Evolutionary conservation across 2,329 filamentous ascomycete species (phyloP).

Genomic region (Monilinia aucupariae): DNA sequence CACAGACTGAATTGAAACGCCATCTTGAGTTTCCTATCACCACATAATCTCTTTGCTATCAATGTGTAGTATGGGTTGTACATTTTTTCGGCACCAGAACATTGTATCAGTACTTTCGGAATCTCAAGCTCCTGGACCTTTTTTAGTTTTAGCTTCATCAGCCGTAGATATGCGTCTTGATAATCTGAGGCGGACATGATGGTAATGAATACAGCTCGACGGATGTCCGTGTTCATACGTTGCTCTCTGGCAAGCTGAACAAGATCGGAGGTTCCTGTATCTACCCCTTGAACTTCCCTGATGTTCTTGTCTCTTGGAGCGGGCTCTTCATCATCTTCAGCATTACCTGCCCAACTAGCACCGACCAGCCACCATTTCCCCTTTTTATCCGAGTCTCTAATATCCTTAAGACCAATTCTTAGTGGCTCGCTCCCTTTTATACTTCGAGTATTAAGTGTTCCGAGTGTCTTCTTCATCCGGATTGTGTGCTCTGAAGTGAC

Average conservation of each 20-base stretch:
- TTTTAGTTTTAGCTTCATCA: constrained; percentile 79
- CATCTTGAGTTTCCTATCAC: constrained; percentile 69
- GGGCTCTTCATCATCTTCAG: constrained; percentile 31
- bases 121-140: constrained; percentile 82
- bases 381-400: constrained; percentile 74
- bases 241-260: constrained; percentile 35
- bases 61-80: constrained; percentile 95
- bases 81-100: constrained; percentile 70
- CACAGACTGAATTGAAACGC: constrained; percentile 84
- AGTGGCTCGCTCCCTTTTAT: constrained; percentile 75
- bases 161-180: constrained; percentile 73
- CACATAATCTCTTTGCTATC: constrained; percentile 72
- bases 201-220: constrained; percentile 77
- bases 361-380: constrained; percentile 99
- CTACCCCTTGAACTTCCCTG: constrained; percentile 32
- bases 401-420: constrained; percentile 73
- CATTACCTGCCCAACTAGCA: constrained; percentile 69
- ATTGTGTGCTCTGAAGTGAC: constrained; percentile 76
- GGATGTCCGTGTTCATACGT: constrained; percentile 37
- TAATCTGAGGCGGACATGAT: constrained; percentile 81
- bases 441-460: constrained; percentile 63
- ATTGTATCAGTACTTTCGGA: constrained; percentile 80
- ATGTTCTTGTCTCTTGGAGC: background rate
- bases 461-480: constrained; percentile 83
- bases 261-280: constrained; percentile 33